phyloP scores from a whole-genome alignment of 176 grass and related monocot species.

The Zea luxurians region DNA sequence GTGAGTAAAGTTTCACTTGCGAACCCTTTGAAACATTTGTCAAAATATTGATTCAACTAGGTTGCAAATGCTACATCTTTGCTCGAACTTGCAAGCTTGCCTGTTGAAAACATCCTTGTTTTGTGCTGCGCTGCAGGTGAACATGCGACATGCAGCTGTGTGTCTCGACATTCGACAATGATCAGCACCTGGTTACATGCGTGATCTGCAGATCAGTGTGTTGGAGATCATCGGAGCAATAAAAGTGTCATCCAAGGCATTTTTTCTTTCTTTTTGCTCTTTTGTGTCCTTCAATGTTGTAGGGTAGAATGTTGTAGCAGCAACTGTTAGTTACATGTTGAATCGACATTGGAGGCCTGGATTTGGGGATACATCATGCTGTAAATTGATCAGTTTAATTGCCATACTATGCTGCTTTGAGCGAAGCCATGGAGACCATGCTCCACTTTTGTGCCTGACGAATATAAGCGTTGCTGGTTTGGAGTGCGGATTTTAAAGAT shows the following conservation, averaged over 20 bases:
- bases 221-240: conserved; percentile 36
- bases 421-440: neutral
- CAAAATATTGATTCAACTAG: conserved; percentile 11
- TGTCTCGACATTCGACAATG: neutral
- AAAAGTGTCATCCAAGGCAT: conserved; percentile 40
- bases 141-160: neutral
- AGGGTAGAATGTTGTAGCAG: conserved; percentile 20
- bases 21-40: neutral
- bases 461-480: neutral
- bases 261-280: neutral
- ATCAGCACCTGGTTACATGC: neutral
- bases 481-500: neutral
- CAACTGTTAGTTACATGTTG: conserved; percentile 16
- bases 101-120: neutral
- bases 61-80: conserved; percentile 16
- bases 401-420: neutral
- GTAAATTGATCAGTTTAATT: neutral
- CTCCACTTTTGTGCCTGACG: neutral
- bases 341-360: conserved; percentile 15
- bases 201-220: neutral
- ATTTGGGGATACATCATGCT: conserved; percentile 16
- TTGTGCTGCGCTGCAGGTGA: conserved; percentile 16
- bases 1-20: conserved; percentile 11
- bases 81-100: neutral
- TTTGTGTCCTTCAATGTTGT: conserved; percentile 7